Evolutionary conservation across 2,329 filamentous ascomycete genomes (phyloP).

Genomic region (Chaetoscypha palmicola): DNA sequence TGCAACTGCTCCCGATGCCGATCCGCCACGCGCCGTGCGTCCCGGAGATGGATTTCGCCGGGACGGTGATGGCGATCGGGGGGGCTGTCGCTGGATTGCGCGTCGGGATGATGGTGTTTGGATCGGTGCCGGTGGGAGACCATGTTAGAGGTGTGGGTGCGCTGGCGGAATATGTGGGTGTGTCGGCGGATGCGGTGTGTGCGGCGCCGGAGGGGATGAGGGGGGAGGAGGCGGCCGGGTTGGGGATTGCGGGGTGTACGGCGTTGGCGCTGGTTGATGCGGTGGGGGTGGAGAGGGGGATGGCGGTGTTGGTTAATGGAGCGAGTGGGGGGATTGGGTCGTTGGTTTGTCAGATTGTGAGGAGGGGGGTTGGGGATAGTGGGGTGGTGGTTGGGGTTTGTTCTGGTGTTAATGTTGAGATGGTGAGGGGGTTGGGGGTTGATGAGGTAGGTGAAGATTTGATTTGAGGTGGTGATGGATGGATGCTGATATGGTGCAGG

Average conservation of each 20-base stretch:
- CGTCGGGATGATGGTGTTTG: conserved; percentile 33
- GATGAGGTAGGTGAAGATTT: conserved; percentile 35
- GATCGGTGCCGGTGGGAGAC: conserved; percentile 33
- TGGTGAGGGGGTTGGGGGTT: conserved; percentile 42
- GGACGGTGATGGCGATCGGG: conserved; percentile 35
- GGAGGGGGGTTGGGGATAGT: conserved; percentile 32
- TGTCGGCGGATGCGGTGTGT: conserved; percentile 32
- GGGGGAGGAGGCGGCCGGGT: conserved; percentile 33
- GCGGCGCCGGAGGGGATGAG: conserved; percentile 29
- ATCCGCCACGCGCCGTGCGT: conserved; percentile 33
- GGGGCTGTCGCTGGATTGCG: conserved; percentile 19
- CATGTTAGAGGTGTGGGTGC: conserved; percentile 34
- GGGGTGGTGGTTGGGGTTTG: conserved; percentile 43
- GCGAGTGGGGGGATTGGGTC: conserved; percentile 45
- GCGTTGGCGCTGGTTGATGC: conserved; percentile 35
- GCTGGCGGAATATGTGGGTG: conserved; percentile 35
- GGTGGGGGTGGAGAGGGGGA: conserved; percentile 34
- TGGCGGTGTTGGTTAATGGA: conserved; percentile 42
- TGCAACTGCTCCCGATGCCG: conserved; percentile 36
- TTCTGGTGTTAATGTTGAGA: conserved; percentile 38
- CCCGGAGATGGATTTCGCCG: conserved; percentile 40
- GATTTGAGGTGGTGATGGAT: neutral
- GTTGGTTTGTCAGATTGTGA: conserved; percentile 39
- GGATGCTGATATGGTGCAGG: conserved; percentile 21
- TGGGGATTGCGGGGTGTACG: conserved; percentile 35